Evolutionary conservation across 2,329 filamentous ascomycete species (phyloP).

Genomic region (Colletotrichum aenigma): DNA sequence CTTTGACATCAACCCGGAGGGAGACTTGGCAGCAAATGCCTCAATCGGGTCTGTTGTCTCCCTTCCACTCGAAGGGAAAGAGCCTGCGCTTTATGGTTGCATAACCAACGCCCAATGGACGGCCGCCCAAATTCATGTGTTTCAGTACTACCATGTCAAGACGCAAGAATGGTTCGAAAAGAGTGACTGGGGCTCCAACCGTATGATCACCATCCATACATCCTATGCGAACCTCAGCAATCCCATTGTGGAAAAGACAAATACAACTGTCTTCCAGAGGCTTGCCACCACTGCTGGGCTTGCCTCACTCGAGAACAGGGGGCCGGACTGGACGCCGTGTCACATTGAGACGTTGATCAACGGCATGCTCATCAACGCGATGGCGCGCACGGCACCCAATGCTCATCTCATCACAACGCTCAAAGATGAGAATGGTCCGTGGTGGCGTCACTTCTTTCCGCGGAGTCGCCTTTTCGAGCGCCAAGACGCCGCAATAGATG

Average conservation of each 20-base stretch:
- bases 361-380: neutral
- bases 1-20: neutral
- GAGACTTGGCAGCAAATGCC: neutral
- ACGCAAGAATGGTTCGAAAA: neutral
- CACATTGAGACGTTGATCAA: neutral
- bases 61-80: neutral
- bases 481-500: neutral
- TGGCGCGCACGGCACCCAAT: neutral
- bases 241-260: neutral
- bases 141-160: neutral
- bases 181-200: neutral
- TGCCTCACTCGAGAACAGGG: no score
- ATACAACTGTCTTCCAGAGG: neutral
- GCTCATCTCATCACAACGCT: neutral
- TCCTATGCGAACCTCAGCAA: constrained; percentile 2
- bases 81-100: neutral
- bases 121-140: neutral
- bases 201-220: neutral
- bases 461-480: neutral
- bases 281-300: neutral
- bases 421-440: neutral
- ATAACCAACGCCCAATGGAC: neutral
- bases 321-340: neutral
- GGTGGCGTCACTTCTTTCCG: neutral
- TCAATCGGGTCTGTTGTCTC: neutral